A percentile compares a stretch with the other conserved stretches of the same genome.
These are phyloP conservation scores for Syzygium syzygioides DNA, from an alignment of 441 rosid species.

Conservation along the genomic window DNA sequence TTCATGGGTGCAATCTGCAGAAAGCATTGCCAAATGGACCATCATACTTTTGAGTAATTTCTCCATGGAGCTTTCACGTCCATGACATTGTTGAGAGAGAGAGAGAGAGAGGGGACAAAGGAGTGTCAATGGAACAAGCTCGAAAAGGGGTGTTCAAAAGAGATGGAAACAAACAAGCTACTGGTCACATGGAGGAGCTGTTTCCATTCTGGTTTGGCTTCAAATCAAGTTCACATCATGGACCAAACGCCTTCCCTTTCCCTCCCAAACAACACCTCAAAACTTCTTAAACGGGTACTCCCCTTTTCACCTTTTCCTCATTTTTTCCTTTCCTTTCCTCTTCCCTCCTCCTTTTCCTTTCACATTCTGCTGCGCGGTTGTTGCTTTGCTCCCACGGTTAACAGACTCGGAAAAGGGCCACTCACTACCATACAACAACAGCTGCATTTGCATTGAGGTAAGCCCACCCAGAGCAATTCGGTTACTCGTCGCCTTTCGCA, in stretches of 20 bases:
- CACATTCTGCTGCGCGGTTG: neutral
- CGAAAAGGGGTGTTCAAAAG: neutral
- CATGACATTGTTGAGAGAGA: too few species aligned
- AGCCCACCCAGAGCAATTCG: neutral
- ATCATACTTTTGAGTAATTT: too few species aligned
- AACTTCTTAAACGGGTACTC: neutral
- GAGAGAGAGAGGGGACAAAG: too few species aligned
- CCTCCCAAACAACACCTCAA: neutral
- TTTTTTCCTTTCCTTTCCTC: neutral
- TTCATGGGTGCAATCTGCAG: neutral
- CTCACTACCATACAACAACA: neutral
- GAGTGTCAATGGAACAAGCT: too few species aligned
- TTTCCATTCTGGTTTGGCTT: too few species aligned
- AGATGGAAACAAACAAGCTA: neutral
- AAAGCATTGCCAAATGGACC: neutral
- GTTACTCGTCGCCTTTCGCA: neutral
- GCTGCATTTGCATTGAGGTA: neutral
- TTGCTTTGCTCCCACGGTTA: neutral
- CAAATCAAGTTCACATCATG: neutral
- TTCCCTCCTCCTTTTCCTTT: neutral
- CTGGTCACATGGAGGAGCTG: too few species aligned
- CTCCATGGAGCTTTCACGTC: too few species aligned
- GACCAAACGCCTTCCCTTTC: neutral
- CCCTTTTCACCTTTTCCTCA: neutral
- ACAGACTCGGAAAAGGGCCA: neutral